A percentile compares a stretch with the other conserved stretches of the same genome.
These are phyloP conservation scores for Phytophthora podocarpi DNA, from an alignment of 352 stramenopile genomes.

Conservation along the genomic window DNA sequence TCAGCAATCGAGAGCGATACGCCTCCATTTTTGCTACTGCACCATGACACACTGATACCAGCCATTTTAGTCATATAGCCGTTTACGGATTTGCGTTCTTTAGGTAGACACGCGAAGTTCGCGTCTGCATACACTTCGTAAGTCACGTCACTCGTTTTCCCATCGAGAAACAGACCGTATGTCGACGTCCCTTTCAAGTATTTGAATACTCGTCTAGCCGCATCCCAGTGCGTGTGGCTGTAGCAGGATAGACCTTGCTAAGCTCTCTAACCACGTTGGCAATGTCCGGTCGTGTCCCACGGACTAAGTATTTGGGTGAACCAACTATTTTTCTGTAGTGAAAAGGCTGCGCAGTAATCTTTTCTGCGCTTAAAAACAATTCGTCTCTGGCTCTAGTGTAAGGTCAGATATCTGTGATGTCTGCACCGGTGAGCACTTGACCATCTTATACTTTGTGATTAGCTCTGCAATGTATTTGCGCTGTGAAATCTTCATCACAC, in stretches of 20 bases:
- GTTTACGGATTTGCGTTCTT: slow-evolving; percentile 16
- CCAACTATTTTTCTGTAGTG: slow-evolving; percentile 17
- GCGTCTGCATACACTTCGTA: too few relatives aligned
- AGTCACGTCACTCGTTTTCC: background rate
- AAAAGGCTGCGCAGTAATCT: slow-evolving; percentile 24
- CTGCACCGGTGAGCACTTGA: too few relatives aligned
- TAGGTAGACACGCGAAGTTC: slow-evolving; percentile 14
- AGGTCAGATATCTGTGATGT: too few relatives aligned
- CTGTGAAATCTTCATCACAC: too few relatives aligned
- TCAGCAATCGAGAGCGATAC: slow-evolving; percentile 1
- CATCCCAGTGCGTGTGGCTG: slow-evolving; percentile 29
- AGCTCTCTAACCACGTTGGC: slow-evolving; percentile 33
- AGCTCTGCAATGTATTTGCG: too few relatives aligned
- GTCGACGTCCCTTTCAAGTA: slow-evolving; percentile 17
- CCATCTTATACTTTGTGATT: too few relatives aligned
- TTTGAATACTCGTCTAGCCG: slow-evolving; percentile 22
- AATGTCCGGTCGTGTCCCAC: slow-evolving; percentile 30
- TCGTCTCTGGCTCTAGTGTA: too few relatives aligned
- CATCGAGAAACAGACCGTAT: slow-evolving; percentile 6
- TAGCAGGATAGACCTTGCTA: slow-evolving; percentile 31
- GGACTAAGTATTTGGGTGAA: slow-evolving; percentile 31
- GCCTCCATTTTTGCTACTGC: slow-evolving; percentile 4
- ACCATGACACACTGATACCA: background rate
- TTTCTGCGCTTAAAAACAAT: slow-evolving; percentile 10
- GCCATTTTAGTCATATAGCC: slow-evolving; percentile 4